Evolutionary conservation across 73 alveolate species (phyloP), one percentile per base, ranked within the genome.

Genomic region (Stentor coeruleus): DNA sequence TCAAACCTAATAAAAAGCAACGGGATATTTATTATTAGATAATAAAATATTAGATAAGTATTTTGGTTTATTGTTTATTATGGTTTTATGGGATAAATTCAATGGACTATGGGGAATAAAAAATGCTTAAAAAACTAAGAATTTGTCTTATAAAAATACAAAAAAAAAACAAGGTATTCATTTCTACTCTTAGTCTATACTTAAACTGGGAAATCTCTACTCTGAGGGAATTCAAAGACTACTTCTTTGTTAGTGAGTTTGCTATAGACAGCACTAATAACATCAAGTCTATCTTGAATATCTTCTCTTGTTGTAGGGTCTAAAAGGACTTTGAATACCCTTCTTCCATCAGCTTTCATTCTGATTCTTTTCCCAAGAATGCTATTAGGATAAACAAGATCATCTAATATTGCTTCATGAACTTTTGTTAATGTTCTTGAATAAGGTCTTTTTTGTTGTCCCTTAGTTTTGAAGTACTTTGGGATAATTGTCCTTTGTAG

Each of bases 171-270:
- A n/a, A n/a, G n/a, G n/a, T n/a, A n/a, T n/a, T n/a, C n/a, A n/a
- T n/a, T n/a, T n/a, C n/a, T n/a, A n/a, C n/a, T n/a, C n/a, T n/a
- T n/a, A n/a, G n/a, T n/a, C n/a, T n/a, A n/a, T n/a, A n/a, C n/a
- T 55, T 55, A 55, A n/a, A 55, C 72, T 55, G 72, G 72, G 72
- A 55, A 55, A n/a, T 55, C 72, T 55, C 72, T 55, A 55, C n/a
- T 55, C n/a, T 15, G 72, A 15, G 72, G 72, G 91, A 88, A 91
- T 85, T 76, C 82, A 90, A 93, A 84, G 85, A 77, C 72, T 74
- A 91, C 93, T 89, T 90, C 92, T 86, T 91, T 90, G 93, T 89
- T 89, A 88, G 98, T 93, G 81, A 93, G 84, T 91, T 85, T 93
- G 87, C 83, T 81, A 86, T 93, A 93, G 88, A 89, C 89, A 55